phyloP scores from a whole-genome alignment of 257 asterid genomes.

The Paulownia fortunei region DNA sequence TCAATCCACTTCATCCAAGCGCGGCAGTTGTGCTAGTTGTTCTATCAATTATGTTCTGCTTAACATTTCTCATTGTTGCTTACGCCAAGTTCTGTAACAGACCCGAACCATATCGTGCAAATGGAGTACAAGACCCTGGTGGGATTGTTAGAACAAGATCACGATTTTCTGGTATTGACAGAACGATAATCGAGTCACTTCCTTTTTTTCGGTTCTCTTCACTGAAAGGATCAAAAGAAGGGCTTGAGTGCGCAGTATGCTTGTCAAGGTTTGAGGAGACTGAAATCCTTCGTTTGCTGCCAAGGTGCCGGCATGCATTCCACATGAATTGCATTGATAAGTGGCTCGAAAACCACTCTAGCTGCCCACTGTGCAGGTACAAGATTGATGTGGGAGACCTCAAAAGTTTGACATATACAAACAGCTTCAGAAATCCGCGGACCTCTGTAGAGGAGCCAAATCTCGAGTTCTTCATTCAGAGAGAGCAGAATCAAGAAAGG shows the following conservation, averaged over 20 bases:
- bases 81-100: conserved; percentile 49
- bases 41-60: conserved; percentile 41
- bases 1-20: conserved; percentile 43
- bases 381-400: conserved; percentile 41
- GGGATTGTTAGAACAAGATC: conserved; percentile 30
- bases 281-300: conserved; percentile 58
- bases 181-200: conserved; percentile 46
- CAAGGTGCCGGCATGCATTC: conserved; percentile 58
- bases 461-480: conserved; percentile 45
- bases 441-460: conserved; percentile 27
- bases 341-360: conserved; percentile 63
- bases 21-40: conserved; percentile 43
- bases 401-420: conserved; percentile 23
- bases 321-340: conserved; percentile 55
- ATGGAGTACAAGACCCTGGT: conserved; percentile 16
- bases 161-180: conserved; percentile 52
- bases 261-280: conserved; percentile 49
- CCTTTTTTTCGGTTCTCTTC: conserved; percentile 60
- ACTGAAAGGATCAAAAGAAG: conserved; percentile 54
- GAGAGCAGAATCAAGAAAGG: conserved; percentile 37
- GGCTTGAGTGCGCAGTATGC: conserved; percentile 60
- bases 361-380: conserved; percentile 59
- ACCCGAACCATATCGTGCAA: background rate
- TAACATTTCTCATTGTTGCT: conserved; percentile 46
- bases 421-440: conserved; percentile 34